A percentile compares a stretch with the other conserved stretches of the same genome.
Conservation (phyloP, 768 basidiomycete species). For the Boletus rubescentipes region DNA sequence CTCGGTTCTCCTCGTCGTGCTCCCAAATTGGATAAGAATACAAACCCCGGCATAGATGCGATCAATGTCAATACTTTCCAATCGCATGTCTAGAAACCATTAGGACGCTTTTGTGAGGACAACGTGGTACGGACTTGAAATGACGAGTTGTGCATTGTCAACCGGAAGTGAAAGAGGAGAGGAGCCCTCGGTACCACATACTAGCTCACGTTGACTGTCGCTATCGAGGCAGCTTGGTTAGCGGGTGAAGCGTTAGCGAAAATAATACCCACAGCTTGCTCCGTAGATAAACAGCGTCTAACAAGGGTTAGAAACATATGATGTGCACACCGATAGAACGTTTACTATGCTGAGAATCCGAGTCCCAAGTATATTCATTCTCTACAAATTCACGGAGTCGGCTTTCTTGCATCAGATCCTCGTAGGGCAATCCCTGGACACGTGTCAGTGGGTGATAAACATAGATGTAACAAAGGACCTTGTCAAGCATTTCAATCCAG, state of each 20-base stretch:
- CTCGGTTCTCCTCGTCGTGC: background rate
- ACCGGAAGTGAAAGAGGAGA: background rate
- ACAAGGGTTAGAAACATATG: no score
- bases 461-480: background rate
- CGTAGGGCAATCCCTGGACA: background rate
- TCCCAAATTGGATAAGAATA: background rate
- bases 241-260: background rate
- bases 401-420: background rate
- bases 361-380: background rate
- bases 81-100: background rate
- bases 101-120: background rate
- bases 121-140: background rate
- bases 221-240: background rate
- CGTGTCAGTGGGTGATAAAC: background rate
- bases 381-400: background rate
- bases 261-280: background rate
- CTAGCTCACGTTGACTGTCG: background rate
- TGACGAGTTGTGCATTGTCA: background rate
- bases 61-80: background rate
- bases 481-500: background rate
- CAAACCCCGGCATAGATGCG: background rate
- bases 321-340: no score
- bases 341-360: background rate
- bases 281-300: no score
- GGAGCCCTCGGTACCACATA: background rate